phyloP scores from a whole-genome alignment of 2,329 filamentous ascomycete species.

The Diaporthe aspalathi region DNA sequence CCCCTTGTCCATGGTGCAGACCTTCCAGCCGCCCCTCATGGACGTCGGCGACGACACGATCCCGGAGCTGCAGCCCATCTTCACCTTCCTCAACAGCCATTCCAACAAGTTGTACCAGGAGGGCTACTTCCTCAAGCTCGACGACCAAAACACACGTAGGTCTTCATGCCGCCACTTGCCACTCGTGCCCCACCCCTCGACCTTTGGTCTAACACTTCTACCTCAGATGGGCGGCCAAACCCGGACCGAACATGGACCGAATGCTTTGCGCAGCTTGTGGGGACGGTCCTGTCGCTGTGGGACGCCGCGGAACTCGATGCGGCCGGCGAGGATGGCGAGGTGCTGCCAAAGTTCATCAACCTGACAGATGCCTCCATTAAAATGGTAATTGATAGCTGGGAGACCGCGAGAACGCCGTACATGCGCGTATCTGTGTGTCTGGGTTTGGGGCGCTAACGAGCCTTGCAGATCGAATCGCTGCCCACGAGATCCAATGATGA shows the following conservation, averaged over 20 bases:
- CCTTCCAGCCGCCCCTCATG: slow-evolving; percentile 87
- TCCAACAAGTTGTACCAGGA: slow-evolving; percentile 97
- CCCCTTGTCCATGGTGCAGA: slow-evolving; percentile 86
- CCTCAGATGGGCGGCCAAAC: slow-evolving; percentile 84
- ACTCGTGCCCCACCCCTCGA: slow-evolving; percentile 39
- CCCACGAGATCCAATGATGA: slow-evolving; percentile 82
- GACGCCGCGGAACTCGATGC: slow-evolving; percentile 92
- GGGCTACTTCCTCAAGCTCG: slow-evolving; percentile 96
- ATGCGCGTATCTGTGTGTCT: not conserved
- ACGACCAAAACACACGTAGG: slow-evolving; percentile 92
- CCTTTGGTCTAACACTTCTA: slow-evolving; percentile 41
- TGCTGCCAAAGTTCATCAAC: slow-evolving; percentile 80
- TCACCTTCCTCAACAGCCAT: slow-evolving; percentile 93
- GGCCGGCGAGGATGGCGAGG: slow-evolving; percentile 78
- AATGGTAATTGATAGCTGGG: slow-evolving; percentile 74
- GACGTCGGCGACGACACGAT: slow-evolving; percentile 86
- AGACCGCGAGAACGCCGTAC: not conserved
- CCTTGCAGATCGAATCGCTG: slow-evolving; percentile 81
- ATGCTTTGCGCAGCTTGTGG: slow-evolving; percentile 96
- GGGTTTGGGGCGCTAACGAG: slow-evolving; percentile 39
- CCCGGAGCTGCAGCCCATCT: slow-evolving; percentile 93
- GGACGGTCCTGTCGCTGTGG: slow-evolving; percentile 95
- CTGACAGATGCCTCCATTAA: slow-evolving; percentile 97
- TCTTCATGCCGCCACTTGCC: slow-evolving; percentile 46
- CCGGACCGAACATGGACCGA: slow-evolving; percentile 91